Conservation (phyloP, 257 asterid genomes). For the Anisodus tanguticus region DNA sequence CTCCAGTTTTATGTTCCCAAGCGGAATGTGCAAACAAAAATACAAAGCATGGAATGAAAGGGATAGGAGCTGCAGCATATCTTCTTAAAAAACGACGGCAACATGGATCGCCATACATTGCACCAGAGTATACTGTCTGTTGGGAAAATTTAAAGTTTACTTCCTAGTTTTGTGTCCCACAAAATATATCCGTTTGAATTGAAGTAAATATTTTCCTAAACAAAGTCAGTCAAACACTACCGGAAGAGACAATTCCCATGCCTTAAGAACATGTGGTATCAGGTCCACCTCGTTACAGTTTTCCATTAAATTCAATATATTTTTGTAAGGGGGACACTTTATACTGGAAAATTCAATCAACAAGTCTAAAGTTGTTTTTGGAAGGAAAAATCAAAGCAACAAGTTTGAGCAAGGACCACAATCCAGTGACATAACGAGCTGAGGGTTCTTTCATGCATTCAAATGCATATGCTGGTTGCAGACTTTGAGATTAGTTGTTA, state of each 20-base stretch:
- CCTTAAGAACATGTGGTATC: constrained; percentile 39
- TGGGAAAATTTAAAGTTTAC: background rate
- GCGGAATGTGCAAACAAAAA: background rate
- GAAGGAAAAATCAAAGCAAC: background rate
- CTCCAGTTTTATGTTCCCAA: background rate
- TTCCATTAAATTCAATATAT: background rate
- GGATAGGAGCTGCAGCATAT: constrained; percentile 5
- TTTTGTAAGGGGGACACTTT: background rate
- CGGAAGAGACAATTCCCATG: constrained; percentile 26
- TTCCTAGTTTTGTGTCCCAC: constrained; percentile 22
- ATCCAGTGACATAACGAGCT: background rate
- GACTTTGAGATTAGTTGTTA: background rate
- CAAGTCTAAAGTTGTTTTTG: background rate
- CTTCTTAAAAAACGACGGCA: constrained; percentile 12
- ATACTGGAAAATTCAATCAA: background rate
- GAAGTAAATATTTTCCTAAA: background rate
- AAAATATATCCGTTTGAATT: constrained; percentile 11
- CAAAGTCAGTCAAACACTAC: background rate
- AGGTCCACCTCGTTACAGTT: constrained; percentile 24
- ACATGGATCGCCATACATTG: constrained; percentile 1
- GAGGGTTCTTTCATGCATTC: background rate
- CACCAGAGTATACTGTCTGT: background rate
- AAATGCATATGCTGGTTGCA: background rate
- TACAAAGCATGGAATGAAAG: background rate
- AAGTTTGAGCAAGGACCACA: background rate